Evolutionary conservation across 1,139 yeast genomes (phyloP).

Genomic region (Blastobotrys aristatus): DNA sequence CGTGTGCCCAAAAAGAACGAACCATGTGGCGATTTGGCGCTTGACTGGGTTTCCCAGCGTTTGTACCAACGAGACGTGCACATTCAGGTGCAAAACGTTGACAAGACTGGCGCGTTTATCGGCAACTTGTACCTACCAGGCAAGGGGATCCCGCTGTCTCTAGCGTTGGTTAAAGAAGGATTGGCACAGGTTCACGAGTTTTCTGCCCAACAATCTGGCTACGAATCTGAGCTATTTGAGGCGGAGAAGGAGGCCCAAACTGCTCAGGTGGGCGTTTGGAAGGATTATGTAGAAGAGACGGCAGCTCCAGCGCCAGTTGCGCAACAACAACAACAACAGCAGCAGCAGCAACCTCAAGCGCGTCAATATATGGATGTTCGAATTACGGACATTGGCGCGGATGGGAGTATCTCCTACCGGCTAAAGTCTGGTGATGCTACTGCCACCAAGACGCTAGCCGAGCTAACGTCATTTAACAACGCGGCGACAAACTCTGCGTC

Average conservation of each 20-base stretch:
- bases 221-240: constrained; percentile 46
- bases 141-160: constrained; percentile 55
- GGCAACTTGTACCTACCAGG: constrained; percentile 60
- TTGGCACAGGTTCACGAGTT: constrained; percentile 60
- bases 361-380: constrained; percentile 55
- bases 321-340: constrained; percentile 9
- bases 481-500: constrained; percentile 40
- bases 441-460: constrained; percentile 30
- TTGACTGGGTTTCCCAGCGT: constrained; percentile 50
- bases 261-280: constrained; percentile 62
- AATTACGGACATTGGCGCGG: constrained; percentile 48
- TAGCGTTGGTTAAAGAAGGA: constrained; percentile 59
- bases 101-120: constrained; percentile 76
- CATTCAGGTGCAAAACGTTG: constrained; percentile 63
- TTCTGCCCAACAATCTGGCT: constrained; percentile 57
- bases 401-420: constrained; percentile 55
- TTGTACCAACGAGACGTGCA: constrained; percentile 70
- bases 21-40: constrained; percentile 48
- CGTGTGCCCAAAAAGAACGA: constrained; percentile 43
- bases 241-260: constrained; percentile 62
- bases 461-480: constrained; percentile 35
- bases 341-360: constrained; percentile 15
- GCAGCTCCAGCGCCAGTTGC: constrained; percentile 11
- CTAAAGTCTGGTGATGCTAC: constrained; percentile 24
- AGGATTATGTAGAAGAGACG: constrained; percentile 39